phyloP scores from a whole-genome alignment of 2,329 filamentous ascomycete species.

The Penicillium fuscoglaucum region DNA sequence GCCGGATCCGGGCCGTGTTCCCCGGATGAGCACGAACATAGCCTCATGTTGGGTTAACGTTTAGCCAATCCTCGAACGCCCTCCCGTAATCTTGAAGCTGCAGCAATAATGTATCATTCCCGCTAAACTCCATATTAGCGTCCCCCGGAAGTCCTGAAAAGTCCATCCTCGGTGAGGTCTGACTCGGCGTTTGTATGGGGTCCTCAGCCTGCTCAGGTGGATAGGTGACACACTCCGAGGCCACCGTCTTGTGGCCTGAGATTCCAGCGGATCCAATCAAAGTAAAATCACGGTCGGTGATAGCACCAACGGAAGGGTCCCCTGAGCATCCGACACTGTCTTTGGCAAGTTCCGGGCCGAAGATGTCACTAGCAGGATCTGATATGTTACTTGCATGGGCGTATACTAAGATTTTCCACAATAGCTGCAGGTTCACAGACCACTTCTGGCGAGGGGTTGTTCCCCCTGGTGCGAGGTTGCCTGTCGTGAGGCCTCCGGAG shows the following conservation, averaged over 20 bases:
- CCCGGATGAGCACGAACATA: not conserved
- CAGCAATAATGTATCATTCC: slow-evolving; percentile 32
- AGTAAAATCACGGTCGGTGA: slow-evolving; percentile 35
- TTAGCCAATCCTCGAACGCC: slow-evolving; percentile 41
- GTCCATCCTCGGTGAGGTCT: slow-evolving; percentile 12
- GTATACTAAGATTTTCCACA: slow-evolving; percentile 43
- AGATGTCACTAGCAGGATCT: slow-evolving; percentile 18
- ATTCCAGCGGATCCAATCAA: slow-evolving; percentile 44
- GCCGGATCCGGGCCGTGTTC: slow-evolving; percentile 22
- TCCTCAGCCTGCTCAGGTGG: slow-evolving; percentile 33
- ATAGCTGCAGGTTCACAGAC: slow-evolving; percentile 39
- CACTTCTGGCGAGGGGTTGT: slow-evolving; percentile 19
- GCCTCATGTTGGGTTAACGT: slow-evolving; percentile 18
- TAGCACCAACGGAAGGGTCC: slow-evolving; percentile 7
- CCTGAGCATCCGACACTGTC: slow-evolving; percentile 12
- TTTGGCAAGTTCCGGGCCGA: slow-evolving; percentile 20
- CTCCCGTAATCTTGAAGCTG: slow-evolving; percentile 39
- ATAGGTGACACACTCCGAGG: slow-evolving; percentile 36
- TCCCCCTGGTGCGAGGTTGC: not conserved
- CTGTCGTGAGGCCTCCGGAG: slow-evolving; percentile 16
- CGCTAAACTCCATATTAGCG: slow-evolving; percentile 8
- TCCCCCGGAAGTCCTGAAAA: slow-evolving; percentile 6
- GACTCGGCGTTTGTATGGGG: slow-evolving; percentile 2
- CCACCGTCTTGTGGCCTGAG: slow-evolving; percentile 42
- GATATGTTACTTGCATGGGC: slow-evolving; percentile 34